Base-by-base conservation (phyloP, 2,329 filamentous ascomycete genomes). In the Trichoderma harzianum region DNA sequence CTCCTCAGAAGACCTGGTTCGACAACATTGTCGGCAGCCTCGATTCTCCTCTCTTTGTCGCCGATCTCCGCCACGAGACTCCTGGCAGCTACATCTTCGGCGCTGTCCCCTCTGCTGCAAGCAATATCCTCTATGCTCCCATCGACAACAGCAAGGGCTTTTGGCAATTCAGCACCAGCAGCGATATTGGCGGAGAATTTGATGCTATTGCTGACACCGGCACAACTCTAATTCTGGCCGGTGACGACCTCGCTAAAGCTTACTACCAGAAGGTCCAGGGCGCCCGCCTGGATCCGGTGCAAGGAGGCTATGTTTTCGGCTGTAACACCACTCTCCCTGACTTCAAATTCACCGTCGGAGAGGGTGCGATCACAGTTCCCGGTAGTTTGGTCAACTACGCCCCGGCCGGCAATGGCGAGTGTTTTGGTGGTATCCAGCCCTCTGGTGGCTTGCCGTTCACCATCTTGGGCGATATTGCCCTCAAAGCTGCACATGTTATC, bases 41-140 rank as follows among this genome's bases (percentile, higher is more conserved):
- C 0, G 61, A 73, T 5, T 39, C 68, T 0, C 68, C 72, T 1
- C 82, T 95, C 57, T 92, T 95, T 81, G 93, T 92, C 0, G 91
- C 90, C 28, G 87, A 91, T 72, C 84, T 95, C 53, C 87, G 88
- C 77, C 85, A 87, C 74, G 30, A 68, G 12, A 47, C 55, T 18
- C 70, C 70, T 14, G 92, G 92, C 60, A 86, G 87, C 32, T 95
- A 93, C 81, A 90, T 93, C 77, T 95, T 95, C 76, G 93, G 93
- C 73, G 85, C 81, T 75, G 90, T 95, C 76, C 91, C 94, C 78
- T 78, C 77, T 1, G 82, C 82, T 69, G 90, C 79, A 83, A 80
- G 91, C 39, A 77, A 85, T 3, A 86, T 95, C 76, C 81, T 85
- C 24, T 93, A 90, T 78, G 84, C 90, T 18, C 83, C 86, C 12